Evolutionary conservation across 1,284 basidiomycete genomes (phyloP).

Genomic region (Puccinia hordei): DNA sequence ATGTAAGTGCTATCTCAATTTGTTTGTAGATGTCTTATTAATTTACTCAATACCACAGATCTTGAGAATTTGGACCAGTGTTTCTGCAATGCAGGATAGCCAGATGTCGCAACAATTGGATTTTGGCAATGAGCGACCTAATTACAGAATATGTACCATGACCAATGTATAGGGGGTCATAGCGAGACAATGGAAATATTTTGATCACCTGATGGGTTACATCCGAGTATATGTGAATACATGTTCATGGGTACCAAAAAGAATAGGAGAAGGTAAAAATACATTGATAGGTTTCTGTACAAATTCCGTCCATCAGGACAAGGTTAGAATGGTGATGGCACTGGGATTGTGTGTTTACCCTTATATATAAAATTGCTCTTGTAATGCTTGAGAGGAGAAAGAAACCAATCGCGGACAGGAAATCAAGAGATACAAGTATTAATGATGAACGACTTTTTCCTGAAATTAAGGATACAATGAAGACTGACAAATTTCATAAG

Average conservation of each 20-base stretch:
- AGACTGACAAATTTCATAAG: not conserved
- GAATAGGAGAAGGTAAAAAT: not conserved
- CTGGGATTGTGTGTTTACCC: not conserved
- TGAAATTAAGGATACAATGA: not conserved
- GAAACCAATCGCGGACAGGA: not conserved
- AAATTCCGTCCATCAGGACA: not conserved
- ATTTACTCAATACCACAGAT: no score
- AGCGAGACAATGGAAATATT: not conserved
- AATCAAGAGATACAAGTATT: no score
- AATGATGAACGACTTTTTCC: no score
- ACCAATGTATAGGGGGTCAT: not conserved
- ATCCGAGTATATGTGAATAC: not conserved
- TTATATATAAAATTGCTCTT: not conserved
- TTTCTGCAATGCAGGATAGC: no score
- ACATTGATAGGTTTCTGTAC: constrained; percentile 1
- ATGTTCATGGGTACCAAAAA: not conserved
- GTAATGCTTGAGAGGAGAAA: not conserved
- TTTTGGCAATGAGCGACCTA: no score
- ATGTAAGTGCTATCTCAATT: no score
- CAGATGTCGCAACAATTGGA: no score
- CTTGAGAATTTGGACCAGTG: no score
- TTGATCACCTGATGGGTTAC: not conserved
- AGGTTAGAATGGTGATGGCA: not conserved
- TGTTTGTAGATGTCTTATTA: no score
- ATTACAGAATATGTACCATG: not conserved